Evolutionary conservation across 768 basidiomycete genomes (phyloP).

Genomic region (Infundibulicybe gibba): DNA sequence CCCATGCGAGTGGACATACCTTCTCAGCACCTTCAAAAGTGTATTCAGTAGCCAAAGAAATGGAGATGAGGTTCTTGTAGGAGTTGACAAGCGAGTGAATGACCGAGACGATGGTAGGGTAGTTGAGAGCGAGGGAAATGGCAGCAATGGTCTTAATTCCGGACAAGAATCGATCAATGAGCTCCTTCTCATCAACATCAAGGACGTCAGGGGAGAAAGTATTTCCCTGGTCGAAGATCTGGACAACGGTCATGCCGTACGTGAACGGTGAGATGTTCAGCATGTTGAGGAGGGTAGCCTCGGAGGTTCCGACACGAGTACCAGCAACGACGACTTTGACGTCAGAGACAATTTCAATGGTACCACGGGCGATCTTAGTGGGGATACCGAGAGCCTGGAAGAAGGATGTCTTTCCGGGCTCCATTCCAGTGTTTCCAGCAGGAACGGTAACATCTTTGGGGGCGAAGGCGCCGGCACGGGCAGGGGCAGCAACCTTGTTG

Average conservation of each 20-base stretch:
- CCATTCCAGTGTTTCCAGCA: constrained; percentile 99
- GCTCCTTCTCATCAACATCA: constrained; percentile 88
- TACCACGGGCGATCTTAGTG: constrained; percentile 99
- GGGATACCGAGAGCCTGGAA: constrained; percentile 99
- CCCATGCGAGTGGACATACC: constrained; percentile 42
- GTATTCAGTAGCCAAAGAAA: constrained; percentile 90
- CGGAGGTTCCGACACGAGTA: constrained; percentile 92
- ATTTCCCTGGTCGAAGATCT: constrained; percentile 95
- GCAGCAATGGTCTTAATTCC: constrained; percentile 95
- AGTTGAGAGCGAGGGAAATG: constrained; percentile 93
- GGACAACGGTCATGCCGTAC: constrained; percentile 97
- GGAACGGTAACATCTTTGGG: constrained; percentile 91
- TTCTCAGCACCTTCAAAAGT: constrained; percentile 91
- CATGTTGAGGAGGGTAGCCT: constrained; percentile 99
- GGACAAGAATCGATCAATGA: constrained; percentile 87
- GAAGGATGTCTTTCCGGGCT: constrained; percentile 99
- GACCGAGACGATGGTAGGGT: constrained; percentile 94
- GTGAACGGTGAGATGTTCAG: constrained; percentile 99
- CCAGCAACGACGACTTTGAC: constrained; percentile 93
- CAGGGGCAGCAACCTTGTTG: constrained; percentile 98
- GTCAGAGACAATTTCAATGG: constrained; percentile 98
- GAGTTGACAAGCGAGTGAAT: constrained; percentile 95
- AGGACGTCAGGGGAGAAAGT: constrained; percentile 87
- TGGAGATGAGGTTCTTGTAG: constrained; percentile 96
- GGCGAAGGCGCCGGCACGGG: constrained; percentile 95